phyloP scores from a whole-genome alignment of 257 asterid species.

The Nyctanthes arbortristis region DNA sequence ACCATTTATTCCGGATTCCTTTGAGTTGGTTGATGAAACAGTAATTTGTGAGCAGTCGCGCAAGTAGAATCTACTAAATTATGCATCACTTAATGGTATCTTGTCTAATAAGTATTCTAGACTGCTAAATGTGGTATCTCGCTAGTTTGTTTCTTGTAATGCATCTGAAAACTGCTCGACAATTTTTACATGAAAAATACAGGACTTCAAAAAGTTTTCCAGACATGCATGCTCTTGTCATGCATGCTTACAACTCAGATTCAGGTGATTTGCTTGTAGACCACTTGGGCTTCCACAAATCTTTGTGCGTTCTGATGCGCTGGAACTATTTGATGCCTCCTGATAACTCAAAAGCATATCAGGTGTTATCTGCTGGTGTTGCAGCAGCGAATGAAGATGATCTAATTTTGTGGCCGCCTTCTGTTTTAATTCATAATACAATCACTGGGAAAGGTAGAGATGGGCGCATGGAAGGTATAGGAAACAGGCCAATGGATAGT shows the following conservation, averaged over 20 bases:
- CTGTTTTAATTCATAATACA: conserved; percentile 85
- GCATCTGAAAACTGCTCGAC: conserved; percentile 44
- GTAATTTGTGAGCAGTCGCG: not conserved
- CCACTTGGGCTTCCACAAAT: conserved; percentile 92
- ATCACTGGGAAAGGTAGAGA: conserved; percentile 82
- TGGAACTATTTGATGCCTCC: conserved; percentile 87
- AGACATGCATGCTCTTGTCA: conserved; percentile 79
- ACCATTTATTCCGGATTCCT: not conserved
- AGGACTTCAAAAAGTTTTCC: conserved; percentile 82
- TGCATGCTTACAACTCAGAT: conserved; percentile 83
- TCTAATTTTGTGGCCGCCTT: conserved; percentile 95
- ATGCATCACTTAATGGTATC: too few relatives aligned
- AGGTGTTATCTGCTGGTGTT: conserved; percentile 64
- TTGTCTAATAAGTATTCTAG: too few relatives aligned
- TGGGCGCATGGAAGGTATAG: conserved; percentile 95
- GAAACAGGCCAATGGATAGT: conserved; percentile 94
- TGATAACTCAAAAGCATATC: conserved; percentile 83
- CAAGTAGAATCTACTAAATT: not conserved
- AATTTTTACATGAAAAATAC: conserved; percentile 69
- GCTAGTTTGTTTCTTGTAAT: conserved; percentile 26
- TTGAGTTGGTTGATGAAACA: conserved; percentile 12
- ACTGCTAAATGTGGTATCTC: conserved; percentile 23
- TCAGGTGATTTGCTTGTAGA: conserved; percentile 63
- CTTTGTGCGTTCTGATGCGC: conserved; percentile 91
- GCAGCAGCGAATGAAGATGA: conserved; percentile 78